Evolutionary conservation across 129 eudicot genomes (phyloP).

Genomic region (Oenanthe sinensis): DNA sequence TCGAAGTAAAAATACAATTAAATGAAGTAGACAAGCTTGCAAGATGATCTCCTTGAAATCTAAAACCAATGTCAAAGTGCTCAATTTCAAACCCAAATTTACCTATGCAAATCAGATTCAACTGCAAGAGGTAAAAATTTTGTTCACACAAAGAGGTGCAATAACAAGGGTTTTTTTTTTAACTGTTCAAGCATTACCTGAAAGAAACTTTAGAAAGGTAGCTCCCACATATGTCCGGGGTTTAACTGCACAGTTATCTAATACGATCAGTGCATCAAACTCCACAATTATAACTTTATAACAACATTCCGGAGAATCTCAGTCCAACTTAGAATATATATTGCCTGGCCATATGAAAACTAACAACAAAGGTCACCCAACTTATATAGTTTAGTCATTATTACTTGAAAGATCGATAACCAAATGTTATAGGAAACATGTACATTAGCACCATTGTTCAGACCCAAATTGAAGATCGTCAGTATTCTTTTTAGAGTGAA

Average conservation of each 20-base stretch:
- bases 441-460: neutral
- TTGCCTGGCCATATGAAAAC: neutral
- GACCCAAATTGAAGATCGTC: neutral
- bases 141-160: neutral
- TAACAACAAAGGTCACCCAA: neutral
- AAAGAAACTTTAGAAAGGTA: conserved; percentile 77
- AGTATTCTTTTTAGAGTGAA: neutral
- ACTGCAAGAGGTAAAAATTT: neutral
- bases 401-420: neutral
- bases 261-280: conserved; percentile 7
- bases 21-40: neutral
- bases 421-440: neutral
- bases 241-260: conserved; percentile 51
- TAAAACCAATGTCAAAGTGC: neutral
- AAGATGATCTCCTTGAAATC: neutral
- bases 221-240: conserved; percentile 82
- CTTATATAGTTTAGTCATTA: neutral
- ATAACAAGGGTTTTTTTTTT: neutral
- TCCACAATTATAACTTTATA: neutral
- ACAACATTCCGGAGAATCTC: neutral
- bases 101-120: neutral
- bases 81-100: neutral
- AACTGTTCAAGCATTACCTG: conserved; percentile 38
- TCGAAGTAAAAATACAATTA: neutral
- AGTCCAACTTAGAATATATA: neutral